phyloP scores from a whole-genome alignment of 257 asterid species.

The Fraxinus excelsior region DNA sequence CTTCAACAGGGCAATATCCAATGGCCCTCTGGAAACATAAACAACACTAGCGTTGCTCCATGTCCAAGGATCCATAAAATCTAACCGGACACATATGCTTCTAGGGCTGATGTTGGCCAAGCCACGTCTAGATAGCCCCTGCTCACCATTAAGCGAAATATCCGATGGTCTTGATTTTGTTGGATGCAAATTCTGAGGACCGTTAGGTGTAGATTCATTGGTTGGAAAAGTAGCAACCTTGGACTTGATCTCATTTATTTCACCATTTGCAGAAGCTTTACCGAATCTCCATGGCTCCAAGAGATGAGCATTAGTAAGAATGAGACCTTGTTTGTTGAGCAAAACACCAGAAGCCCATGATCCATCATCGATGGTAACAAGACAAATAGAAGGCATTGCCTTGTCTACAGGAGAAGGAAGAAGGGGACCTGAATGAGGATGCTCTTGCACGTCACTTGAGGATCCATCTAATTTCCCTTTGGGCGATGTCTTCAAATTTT shows the following conservation, averaged over 20 bases:
- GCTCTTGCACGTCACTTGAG: constrained; percentile 32
- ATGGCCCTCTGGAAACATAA: constrained; percentile 87
- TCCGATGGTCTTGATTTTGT: constrained; percentile 33
- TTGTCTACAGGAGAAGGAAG: constrained; percentile 64
- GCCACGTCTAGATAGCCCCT: constrained; percentile 36
- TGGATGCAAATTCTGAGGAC: constrained; percentile 31
- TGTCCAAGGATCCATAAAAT: constrained; percentile 81
- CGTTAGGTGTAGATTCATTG: constrained; percentile 24
- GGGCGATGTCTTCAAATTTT: constrained; percentile 35
- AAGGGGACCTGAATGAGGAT: constrained; percentile 36
- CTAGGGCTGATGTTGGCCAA: constrained; percentile 41
- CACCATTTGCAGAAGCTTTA: constrained; percentile 58
- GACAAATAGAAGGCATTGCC: constrained; percentile 85
- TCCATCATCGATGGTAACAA: constrained; percentile 81
- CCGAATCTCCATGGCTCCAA: constrained; percentile 98
- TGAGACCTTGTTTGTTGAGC: constrained; percentile 80
- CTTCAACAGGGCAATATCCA: constrained; percentile 86
- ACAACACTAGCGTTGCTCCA: constrained; percentile 84
- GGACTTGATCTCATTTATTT: constrained; percentile 37
- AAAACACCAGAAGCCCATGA: constrained; percentile 98
- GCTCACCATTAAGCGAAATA: constrained; percentile 32
- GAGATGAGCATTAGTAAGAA: constrained; percentile 94
- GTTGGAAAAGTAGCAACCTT: constrained; percentile 34
- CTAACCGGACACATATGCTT: constrained; percentile 72
- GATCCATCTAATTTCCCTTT: constrained; percentile 34